phyloP scores from a whole-genome alignment of 2,329 filamentous ascomycete species.

The Clonostachys byssicola region DNA sequence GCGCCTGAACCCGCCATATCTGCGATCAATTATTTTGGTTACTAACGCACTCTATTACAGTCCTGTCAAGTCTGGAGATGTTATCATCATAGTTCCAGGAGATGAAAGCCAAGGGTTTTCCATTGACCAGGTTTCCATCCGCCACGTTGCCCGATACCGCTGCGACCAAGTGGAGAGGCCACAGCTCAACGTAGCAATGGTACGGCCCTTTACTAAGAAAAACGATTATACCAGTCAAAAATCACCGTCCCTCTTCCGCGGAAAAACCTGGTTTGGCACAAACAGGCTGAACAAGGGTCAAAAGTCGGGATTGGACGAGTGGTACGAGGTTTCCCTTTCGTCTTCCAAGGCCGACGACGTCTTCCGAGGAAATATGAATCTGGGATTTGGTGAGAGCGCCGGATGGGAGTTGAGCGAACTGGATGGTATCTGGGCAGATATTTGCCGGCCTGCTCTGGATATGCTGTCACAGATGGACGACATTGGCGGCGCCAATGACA shows the following conservation, averaged over 20 bases:
- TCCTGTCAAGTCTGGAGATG: slow-evolving; percentile 6
- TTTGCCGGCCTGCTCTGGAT: slow-evolving; percentile 17
- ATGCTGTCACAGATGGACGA: slow-evolving; percentile 24
- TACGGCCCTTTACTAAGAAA: slow-evolving; percentile 7
- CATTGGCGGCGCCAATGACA: slow-evolving; percentile 16
- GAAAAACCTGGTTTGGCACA: not conserved
- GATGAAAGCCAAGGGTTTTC: slow-evolving; percentile 2
- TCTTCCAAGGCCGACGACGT: slow-evolving; percentile 10
- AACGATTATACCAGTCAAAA: not conserved
- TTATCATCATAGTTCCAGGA: slow-evolving; percentile 8
- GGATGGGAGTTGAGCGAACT: slow-evolving; percentile 15
- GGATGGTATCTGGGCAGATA: slow-evolving; percentile 12
- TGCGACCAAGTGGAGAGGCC: slow-evolving; percentile 3
- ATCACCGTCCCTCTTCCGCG: slow-evolving; percentile 2
- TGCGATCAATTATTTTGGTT: not conserved
- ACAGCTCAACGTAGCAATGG: slow-evolving; percentile 15
- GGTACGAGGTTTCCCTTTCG: slow-evolving; percentile 19
- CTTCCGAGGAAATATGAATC: slow-evolving; percentile 13
- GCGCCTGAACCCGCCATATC: too few relatives aligned
- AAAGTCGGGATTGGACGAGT: slow-evolving; percentile 3
- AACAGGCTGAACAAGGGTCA: too few relatives aligned
- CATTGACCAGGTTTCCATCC: slow-evolving; percentile 10
- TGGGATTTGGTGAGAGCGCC: slow-evolving; percentile 17
- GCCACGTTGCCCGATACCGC: slow-evolving; percentile 13
- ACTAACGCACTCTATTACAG: not conserved